Evolutionary conservation across 148 eudicot genomes (phyloP), one percentile per base, ranked within the genome.

Genomic region (Fagopyrum homotropicum): DNA sequence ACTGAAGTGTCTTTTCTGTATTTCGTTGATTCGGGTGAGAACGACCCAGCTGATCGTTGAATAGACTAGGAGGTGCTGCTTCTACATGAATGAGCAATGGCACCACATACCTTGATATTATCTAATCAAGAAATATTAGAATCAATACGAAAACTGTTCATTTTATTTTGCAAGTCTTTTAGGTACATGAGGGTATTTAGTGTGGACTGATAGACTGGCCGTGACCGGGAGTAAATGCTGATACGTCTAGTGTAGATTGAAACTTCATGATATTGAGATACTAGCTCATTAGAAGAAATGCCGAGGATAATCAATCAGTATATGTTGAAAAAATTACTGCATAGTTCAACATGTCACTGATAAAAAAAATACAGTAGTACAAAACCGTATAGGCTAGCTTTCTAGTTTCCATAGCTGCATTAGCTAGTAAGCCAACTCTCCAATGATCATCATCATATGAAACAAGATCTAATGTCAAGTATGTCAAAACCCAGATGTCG

Each of bases 321-420:
- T 4, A 57, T 61, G 43, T 19, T 57, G 35, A 29, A 61, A 64
- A 40, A 35, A 64, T 26, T 14, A 43, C 47, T 66, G 71, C 47
- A 66, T 66, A 35, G 71, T 66, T 66, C 46, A 43, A 43, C 45
- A 66, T 66, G 17, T 66, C 11, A 66, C 19, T 66, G 47, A 66
- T 11, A 9, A 29, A 63, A 63, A 0, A 8, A 66, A 66, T 66
- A 66, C 5, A 66, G 17, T 66, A 66, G 17, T 66, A 35, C 46
- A 66, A 40, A 63, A 30, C 4, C 70, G 29, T 35, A 35, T 64
- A 64, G 5, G n/a, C 17, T 26, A 8, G 61, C 61, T 17, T 56
- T 55, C 26, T 9, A n/a, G 26, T 11, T 9, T 51, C 16, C 56
- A 51, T 51, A 51, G 57, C 57, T n/a, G n/a, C 57, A 52, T 22